Evolutionary conservation across 169 alveolate species (phyloP).

Genomic region (Perkinsus olseni): DNA sequence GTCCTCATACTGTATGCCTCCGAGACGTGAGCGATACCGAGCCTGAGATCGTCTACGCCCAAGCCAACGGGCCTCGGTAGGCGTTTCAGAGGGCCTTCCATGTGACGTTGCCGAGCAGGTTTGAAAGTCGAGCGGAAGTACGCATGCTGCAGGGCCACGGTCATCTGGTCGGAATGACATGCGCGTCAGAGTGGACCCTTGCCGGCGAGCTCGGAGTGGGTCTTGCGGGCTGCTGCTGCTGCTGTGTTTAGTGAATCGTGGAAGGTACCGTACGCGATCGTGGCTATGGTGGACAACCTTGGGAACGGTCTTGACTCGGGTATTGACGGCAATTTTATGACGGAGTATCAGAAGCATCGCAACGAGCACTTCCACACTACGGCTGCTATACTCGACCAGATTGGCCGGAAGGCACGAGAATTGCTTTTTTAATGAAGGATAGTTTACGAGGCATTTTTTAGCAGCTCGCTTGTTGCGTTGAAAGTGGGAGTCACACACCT

Average conservation of each 20-base stretch:
- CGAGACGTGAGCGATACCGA: not conserved
- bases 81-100: not conserved
- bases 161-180: not conserved
- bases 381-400: not conserved
- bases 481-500: no score
- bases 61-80: not conserved
- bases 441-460: not conserved
- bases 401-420: not conserved
- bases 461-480: not conserved
- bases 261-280: not conserved
- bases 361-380: not conserved
- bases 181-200: not conserved
- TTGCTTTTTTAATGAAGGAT: not conserved
- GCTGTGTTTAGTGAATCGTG: not conserved
- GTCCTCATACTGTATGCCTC: not conserved
- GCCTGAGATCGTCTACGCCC: not conserved
- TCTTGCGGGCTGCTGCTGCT: not conserved
- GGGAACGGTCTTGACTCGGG: not conserved
- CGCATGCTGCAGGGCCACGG: not conserved
- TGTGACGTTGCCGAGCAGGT: not conserved
- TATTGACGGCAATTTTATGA: not conserved
- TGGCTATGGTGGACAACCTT: not conserved
- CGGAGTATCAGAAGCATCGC: not conserved
- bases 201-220: not conserved
- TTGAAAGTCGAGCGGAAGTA: not conserved